Conservation (phyloP, 2,329 filamentous ascomycete species). For the Sclerotiophoma versabilis region DNA sequence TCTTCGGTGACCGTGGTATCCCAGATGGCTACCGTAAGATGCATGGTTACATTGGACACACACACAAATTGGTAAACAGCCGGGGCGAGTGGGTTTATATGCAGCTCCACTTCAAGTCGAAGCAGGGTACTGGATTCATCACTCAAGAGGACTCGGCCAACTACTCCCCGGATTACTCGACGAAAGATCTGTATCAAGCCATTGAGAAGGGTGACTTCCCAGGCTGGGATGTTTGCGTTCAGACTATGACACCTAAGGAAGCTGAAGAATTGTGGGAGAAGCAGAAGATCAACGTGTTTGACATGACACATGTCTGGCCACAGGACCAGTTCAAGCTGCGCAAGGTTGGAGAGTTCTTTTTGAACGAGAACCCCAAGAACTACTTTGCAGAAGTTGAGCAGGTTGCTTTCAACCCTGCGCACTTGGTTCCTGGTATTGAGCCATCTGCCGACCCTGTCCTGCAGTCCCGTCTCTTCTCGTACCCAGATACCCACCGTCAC, state of each 20-base stretch:
- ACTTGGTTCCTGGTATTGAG: conserved; percentile 72
- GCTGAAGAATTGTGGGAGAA: conserved; percentile 61
- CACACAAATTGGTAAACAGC: conserved; percentile 62
- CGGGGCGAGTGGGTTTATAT: conserved; percentile 61
- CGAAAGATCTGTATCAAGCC: conserved; percentile 61
- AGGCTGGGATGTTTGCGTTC: conserved; percentile 59
- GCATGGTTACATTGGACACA: conserved; percentile 63
- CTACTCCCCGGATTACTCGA: conserved; percentile 60
- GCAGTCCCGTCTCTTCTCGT: conserved; percentile 74
- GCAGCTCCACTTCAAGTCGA: conserved; percentile 62
- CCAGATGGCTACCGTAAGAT: conserved; percentile 63
- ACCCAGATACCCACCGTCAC: conserved; percentile 70
- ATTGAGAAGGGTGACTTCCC: conserved; percentile 62
- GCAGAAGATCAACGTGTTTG: conserved; percentile 62
- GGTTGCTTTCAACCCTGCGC: conserved; percentile 71
- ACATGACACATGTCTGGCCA: conserved; percentile 63
- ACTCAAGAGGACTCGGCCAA: conserved; percentile 60
- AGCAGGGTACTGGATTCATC: conserved; percentile 61
- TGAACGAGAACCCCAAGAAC: conserved; percentile 65
- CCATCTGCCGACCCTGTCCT: conserved; percentile 74
- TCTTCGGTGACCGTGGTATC: conserved; percentile 63
- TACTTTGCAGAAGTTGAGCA: conserved; percentile 74
- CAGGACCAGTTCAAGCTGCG: conserved; percentile 61
- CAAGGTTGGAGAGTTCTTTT: conserved; percentile 60
- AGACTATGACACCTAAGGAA: conserved; percentile 61